Base-by-base conservation (phyloP, 2,329 filamentous ascomycete genomes). In the Aspergillus eucalypticola region DNA sequence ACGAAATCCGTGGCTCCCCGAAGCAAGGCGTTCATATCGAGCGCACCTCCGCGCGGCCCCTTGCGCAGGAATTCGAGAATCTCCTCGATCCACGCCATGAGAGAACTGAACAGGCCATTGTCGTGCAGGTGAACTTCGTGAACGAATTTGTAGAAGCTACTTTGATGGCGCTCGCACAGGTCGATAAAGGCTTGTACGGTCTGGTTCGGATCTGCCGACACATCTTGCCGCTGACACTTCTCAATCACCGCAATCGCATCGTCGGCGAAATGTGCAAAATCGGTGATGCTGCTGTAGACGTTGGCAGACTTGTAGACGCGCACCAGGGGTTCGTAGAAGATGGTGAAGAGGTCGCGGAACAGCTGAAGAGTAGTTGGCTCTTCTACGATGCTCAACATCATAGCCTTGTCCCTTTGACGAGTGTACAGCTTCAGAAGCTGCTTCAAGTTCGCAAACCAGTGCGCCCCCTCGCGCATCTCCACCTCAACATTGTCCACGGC, bases 161-260 rank as follows among this genome's bases (percentile, higher is more conserved):
- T 88, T 77, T 99, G 92, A 75, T 99, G 95, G 46, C 95, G 87
- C 66, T 91, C 90, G 76, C 95, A 99, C 21, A 99, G 84, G 72
- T 99, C 95, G 71, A 99, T 99, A 72, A 99, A 99, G 15, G 92
- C 90, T 75, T 99, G 95, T 1, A 99, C 95, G 0, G 95, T 99
- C 80, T 97, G 93, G 75, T 99, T 99, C 4, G 95, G 95, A 74
- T 99, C 95, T 1, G 94, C 92, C 2, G 91, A 93, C 49, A 95
- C 90, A 73, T 98, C 95, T 73, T 89, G 86, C 29, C 84, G 80
- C 67, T 89, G 87, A 41, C 85, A 86, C 46, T 83, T 83, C 69
- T 89, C 86, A 55, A 90, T 86, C 65, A 93, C 92, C 71, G 87
- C 84, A 67, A 98, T 96, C 73, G 93, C 90, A 74, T 99, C 95